Evolutionary conservation across 805 yeast genomes (phyloP).

Genomic region (Metschnikowia cubensis): DNA sequence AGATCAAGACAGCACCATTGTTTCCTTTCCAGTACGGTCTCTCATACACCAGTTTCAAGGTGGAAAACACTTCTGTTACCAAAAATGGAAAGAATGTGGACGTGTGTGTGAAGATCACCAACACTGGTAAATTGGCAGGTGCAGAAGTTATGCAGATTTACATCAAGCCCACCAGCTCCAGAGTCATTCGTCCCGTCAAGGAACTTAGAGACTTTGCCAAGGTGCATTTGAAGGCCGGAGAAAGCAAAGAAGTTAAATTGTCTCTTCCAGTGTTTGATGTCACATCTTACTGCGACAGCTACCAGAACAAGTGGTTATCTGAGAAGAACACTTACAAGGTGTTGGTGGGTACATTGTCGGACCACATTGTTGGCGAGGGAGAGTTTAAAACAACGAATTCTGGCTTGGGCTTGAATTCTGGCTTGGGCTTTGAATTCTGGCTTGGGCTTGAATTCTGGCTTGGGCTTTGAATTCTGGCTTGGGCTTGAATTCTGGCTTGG

Average conservation of each 20-base stretch:
- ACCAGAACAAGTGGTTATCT: constrained; percentile 24
- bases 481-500: too few relatives aligned
- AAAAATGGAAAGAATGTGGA: constrained; percentile 16
- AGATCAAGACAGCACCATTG: constrained; percentile 23
- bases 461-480: too few relatives aligned
- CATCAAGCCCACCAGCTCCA: constrained; percentile 17
- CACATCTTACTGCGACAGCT: constrained; percentile 28
- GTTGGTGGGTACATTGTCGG: constrained; percentile 20
- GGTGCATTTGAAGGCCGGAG: constrained; percentile 20
- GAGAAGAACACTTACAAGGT: constrained; percentile 26
- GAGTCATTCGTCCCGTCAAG: constrained; percentile 23
- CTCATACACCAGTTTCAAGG: constrained; percentile 26
- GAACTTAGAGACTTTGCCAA: constrained; percentile 31
- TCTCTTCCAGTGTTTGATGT: constrained; percentile 23
- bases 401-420: too few relatives aligned
- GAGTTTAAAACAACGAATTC: constrained; percentile 10
- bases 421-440: too few relatives aligned
- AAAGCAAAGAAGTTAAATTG: constrained; percentile 14
- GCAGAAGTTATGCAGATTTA: constrained; percentile 30
- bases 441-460: too few relatives aligned
- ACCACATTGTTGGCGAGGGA: constrained; percentile 8
- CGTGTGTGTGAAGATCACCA: constrained; percentile 20
- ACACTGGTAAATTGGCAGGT: constrained; percentile 25
- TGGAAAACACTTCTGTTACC: constrained; percentile 14
- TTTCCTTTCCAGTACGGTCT: constrained; percentile 34